Evolutionary conservation across 2,329 filamentous ascomycete genomes (phyloP), one percentile per base, ranked within the genome.

Genomic region (Plenodomus lindquistii): DNA sequence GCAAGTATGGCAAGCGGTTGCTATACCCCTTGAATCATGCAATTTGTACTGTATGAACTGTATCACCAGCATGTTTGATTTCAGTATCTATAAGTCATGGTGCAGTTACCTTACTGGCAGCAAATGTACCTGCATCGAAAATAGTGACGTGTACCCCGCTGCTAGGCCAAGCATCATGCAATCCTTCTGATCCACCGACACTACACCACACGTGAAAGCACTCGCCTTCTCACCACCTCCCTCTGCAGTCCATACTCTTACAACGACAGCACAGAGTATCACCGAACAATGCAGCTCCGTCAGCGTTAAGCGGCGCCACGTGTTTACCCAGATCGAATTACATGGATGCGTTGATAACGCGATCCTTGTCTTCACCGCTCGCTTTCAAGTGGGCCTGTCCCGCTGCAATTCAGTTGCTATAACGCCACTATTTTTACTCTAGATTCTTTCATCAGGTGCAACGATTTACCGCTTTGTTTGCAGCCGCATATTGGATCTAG

Each of bases 281-380:
- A 31, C 27, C 27, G 27, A 31, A 15, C 4, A 15, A 7, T 31
- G 27, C 27, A 31, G 27, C 27, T 4, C 27, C 27, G 15, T 8
- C 6, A 31, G 27, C 6, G 27, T 31, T 15, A 31, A 31, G 27
- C 27, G 9, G 27, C 10, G 27, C 27, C 27, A 31, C 27, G 27
- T 31, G 27, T 31, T 11, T 31, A 31, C 27, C 27, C 4, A 31
- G 27, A 24, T 24, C 27, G 9, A 13, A 31, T 7, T 31, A 15
- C 27, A 15, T 31, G 27, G 27, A 31, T 31, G 27, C 27, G 27
- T 13, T 31, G 35, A 37, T 37, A 37, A 37, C 35, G 35, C 7
- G 4, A 37, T 4, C 35, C 27, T 13, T 31, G 27, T 31, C 60
- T 52, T 57, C 55, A 60, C 56, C 56, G 50, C 45, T 48, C 31